phyloP scores from a whole-genome alignment of 768 basidiomycete species.

The Mycena galericulata region DNA sequence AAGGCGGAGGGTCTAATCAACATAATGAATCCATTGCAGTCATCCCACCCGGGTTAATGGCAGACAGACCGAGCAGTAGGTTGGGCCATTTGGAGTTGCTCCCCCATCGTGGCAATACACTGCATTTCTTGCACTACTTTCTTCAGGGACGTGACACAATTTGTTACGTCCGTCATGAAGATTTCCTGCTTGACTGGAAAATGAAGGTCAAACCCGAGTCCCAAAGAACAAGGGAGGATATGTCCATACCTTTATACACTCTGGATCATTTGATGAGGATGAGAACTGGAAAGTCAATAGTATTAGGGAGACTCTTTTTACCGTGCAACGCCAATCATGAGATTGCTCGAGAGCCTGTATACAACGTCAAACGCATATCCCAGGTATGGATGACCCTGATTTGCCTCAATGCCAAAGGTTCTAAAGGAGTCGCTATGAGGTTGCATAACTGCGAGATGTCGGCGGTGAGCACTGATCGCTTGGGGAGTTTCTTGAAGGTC shows the following conservation, averaged over 20 bases:
- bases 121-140: slow-evolving; percentile 80
- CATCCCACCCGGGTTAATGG: neutral
- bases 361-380: neutral
- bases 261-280: slow-evolving; percentile 27
- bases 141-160: slow-evolving; percentile 82
- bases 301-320: slow-evolving; percentile 51
- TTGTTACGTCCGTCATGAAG: slow-evolving; percentile 82
- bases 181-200: slow-evolving; percentile 84
- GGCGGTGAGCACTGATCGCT: slow-evolving; percentile 85
- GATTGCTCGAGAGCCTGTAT: slow-evolving; percentile 75
- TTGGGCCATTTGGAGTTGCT: slow-evolving; percentile 79
- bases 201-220: slow-evolving; percentile 6
- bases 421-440: slow-evolving; percentile 84
- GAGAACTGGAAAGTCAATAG: neutral
- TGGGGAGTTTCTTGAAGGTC: slow-evolving; percentile 86
- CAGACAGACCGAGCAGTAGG: slow-evolving; percentile 68
- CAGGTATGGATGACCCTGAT: neutral
- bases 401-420: slow-evolving; percentile 85
- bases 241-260: slow-evolving; percentile 57
- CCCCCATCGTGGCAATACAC: slow-evolving; percentile 55
- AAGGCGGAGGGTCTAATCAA: slow-evolving; percentile 59
- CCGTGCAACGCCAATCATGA: slow-evolving; percentile 93
- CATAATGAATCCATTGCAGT: slow-evolving; percentile 4
- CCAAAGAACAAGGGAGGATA: neutral
- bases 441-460: slow-evolving; percentile 86